Base-by-base conservation (phyloP, 2,329 filamentous ascomycete genomes). In the Dactylellina haptotyla region DNA sequence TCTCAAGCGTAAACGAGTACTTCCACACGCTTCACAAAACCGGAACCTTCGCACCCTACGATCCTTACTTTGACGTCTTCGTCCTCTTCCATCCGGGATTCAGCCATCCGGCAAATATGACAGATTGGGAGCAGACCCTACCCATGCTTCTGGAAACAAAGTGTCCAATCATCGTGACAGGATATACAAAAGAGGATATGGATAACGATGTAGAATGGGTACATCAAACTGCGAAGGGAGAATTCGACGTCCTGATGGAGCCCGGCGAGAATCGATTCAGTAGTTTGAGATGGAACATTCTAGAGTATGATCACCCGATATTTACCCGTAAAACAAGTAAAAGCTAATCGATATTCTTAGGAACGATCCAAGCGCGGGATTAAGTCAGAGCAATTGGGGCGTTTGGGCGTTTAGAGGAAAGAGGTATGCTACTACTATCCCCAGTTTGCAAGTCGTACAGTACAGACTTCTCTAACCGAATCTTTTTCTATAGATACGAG, bases 11-110 rank as follows among this genome's bases (percentile, higher is more conserved):
- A 79, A 94, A 98, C 57, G 95, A 99, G 78, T 97, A 99, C 83
- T 99, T 96, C 83, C 94, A 99, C 82, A 98, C 92, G 1, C 87
- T 99, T 77, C 94, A 99, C 83, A 88, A 93, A 80, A 91, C 94
- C 0, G 90, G 92, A 51, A 87, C 93, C 80, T 99, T 98, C 83
- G 88, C 91, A 67, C 95, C 96, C 0, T 97, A 96, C 80, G 95
- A 99, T 80, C 95, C 95, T 0, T 99, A 99, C 83, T 97, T 99
- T 81, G 95, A 99, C 84, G 95, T 91, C 81, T 97, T 99, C 80
- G 89, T 99, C 79, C 86, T 97, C 57, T 99, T 98, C 85, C 96
- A 99, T 79, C 96, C 96, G 0, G 96, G 96, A 6, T 86, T 99
- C 16, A 96, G 95, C 10, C 95, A 99, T 81, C 93, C 96, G 0